Conservation (phyloP, 768 basidiomycete species). For the Collybia nuda region DNA sequence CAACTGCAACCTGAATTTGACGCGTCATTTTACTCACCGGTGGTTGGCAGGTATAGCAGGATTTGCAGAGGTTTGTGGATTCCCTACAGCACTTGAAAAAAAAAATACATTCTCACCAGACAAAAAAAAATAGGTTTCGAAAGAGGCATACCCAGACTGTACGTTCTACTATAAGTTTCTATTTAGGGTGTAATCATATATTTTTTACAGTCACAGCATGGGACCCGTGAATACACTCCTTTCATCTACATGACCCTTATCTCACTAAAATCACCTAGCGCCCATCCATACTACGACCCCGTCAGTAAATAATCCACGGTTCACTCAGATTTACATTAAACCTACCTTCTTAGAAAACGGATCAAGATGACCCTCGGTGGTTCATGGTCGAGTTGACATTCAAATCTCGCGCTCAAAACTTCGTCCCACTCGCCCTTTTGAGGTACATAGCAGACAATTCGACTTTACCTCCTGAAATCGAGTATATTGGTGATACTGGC, state of each 20-base stretch:
- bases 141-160: constrained; percentile 91
- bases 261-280: constrained; percentile 23
- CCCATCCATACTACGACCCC: constrained; percentile 80
- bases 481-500: constrained; percentile 66
- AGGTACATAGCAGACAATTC: constrained; percentile 54
- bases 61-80: constrained; percentile 65
- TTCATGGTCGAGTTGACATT: constrained; percentile 89
- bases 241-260: not conserved
- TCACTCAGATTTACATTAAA: not conserved
- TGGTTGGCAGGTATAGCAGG: constrained; percentile 64
- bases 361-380: constrained; percentile 79
- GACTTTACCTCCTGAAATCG: constrained; percentile 49
- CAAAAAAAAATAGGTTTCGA: constrained; percentile 57
- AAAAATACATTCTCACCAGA: constrained; percentile 6
- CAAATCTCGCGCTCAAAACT: constrained; percentile 59
- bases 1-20: not conserved
- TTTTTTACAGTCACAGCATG: constrained; percentile 75
- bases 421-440: constrained; percentile 77
- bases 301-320: constrained; percentile 35
- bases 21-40: not conserved
- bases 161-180: constrained; percentile 25
- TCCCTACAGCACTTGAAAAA: not conserved
- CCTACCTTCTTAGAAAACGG: constrained; percentile 61
- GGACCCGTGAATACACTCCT: constrained; percentile 60
- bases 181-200: not conserved